Percentiles rank a stretch among this genome's conserved stretches.
These are phyloP conservation scores for Byssochlamys sp. DNA, from an alignment of 2,329 filamentous ascomycete genomes.

Conservation along the genomic window DNA sequence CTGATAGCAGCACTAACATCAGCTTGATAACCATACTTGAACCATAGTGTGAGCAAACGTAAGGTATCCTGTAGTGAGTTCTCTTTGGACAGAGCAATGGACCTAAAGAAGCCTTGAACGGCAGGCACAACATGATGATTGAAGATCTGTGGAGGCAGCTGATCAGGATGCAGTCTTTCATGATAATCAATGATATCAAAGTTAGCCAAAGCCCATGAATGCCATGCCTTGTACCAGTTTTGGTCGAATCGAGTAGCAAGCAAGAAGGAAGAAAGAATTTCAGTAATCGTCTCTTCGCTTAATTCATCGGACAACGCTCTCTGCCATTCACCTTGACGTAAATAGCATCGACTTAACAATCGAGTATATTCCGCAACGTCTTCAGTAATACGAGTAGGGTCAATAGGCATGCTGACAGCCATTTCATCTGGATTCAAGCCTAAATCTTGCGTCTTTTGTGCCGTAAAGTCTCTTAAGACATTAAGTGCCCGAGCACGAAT, in stretches of 20 bases:
- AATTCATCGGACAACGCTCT: constrained; percentile 70
- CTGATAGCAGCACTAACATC: constrained; percentile 84
- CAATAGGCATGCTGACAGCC: no score
- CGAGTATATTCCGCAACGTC: constrained; percentile 51
- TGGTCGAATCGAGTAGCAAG: constrained; percentile 90
- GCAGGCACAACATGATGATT: constrained; percentile 87
- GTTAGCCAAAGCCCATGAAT: constrained; percentile 94
- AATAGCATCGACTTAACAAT: constrained; percentile 85
- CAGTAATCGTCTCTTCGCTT: constrained; percentile 78
- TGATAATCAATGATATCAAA: constrained; percentile 83
- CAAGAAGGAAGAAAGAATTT: constrained; percentile 82
- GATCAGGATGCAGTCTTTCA: constrained; percentile 48
- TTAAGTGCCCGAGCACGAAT: constrained; percentile 45
- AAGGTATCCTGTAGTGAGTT: constrained; percentile 94
- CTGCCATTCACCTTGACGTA: constrained; percentile 95
- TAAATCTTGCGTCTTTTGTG: constrained; percentile 26
- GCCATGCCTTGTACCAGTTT: constrained; percentile 98
- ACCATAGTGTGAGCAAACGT: constrained; percentile 87
- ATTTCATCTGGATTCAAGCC: no score
- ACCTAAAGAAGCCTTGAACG: constrained; percentile 92
- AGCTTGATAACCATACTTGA: constrained; percentile 75
- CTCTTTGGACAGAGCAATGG: constrained; percentile 79
- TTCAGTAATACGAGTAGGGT: constrained; percentile 28
- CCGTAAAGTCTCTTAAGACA: constrained; percentile 41
- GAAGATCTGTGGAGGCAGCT: constrained; percentile 58